These are phyloP conservation scores for Serendipita vermifera DNA, from an alignment of 768 basidiomycete genomes.

Conservation along the genomic window DNA sequence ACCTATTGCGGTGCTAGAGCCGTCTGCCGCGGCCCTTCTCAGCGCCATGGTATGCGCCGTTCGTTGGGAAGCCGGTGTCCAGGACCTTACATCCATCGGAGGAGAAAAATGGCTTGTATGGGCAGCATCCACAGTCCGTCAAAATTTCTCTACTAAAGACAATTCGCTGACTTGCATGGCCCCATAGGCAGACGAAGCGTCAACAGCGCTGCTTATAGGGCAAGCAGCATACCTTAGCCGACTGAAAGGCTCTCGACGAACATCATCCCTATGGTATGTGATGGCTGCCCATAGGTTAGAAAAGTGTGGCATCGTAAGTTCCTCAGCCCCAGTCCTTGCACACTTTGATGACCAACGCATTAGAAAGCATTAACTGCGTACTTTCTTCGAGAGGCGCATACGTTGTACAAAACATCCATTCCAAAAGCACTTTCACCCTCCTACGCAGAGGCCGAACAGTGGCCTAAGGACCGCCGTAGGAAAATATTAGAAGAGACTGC, in stretches of 20 bases:
- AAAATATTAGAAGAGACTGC: constrained; percentile 29
- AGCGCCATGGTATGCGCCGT: constrained; percentile 54
- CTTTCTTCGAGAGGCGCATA: constrained; percentile 59
- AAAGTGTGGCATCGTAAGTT: constrained; percentile 69
- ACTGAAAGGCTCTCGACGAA: constrained; percentile 36
- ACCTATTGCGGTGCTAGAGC: constrained; percentile 28
- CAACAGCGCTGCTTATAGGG: constrained; percentile 63
- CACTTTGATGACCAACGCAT: constrained; percentile 5
- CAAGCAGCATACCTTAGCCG: constrained; percentile 64
- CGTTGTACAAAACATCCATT: constrained; percentile 40
- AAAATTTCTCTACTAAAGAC: constrained; percentile 15
- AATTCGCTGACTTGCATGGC: neutral
- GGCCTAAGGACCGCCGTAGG: constrained; percentile 25
- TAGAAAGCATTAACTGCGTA: constrained; percentile 81
- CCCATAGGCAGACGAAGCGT: constrained; percentile 65
- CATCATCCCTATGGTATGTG: constrained; percentile 69
- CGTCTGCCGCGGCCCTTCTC: constrained; percentile 51
- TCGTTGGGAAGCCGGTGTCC: constrained; percentile 64
- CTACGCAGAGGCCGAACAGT: constrained; percentile 58
- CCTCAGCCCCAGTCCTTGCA: constrained; percentile 5
- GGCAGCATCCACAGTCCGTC: constrained; percentile 68
- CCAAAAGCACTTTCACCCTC: constrained; percentile 58
- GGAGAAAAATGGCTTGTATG: constrained; percentile 79
- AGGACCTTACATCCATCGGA: constrained; percentile 53
- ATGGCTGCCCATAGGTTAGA: constrained; percentile 64